phyloP scores from a whole-genome alignment of 495 filamentous ascomycete species.

The Penicillium coprophilum region DNA sequence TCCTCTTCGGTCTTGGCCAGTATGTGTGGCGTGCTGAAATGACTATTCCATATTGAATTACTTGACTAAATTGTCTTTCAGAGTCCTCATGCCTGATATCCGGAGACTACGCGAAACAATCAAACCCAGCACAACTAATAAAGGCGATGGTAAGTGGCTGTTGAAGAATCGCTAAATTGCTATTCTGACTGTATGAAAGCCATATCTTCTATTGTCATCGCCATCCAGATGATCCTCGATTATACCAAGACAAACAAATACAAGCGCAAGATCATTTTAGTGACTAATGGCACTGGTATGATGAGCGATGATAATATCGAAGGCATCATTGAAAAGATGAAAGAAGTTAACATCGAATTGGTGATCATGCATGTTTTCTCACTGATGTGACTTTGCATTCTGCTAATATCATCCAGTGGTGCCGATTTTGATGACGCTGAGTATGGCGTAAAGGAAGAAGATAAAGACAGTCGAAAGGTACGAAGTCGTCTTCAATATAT shows the following conservation, averaged over 20 bases:
- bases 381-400: not conserved
- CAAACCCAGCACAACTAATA: conserved; percentile 63
- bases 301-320: conserved; percentile 66
- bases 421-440: conserved; percentile 93
- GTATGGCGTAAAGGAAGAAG: conserved; percentile 90
- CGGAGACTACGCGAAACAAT: conserved; percentile 61
- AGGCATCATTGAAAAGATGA: conserved; percentile 68
- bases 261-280: conserved; percentile 73
- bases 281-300: conserved; percentile 73
- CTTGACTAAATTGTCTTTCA: conserved; percentile 11
- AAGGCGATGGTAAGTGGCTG: conserved; percentile 64
- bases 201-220: conserved; percentile 82
- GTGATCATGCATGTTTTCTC: conserved; percentile 65
- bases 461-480: conserved; percentile 71
- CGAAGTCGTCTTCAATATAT: not conserved
- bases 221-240: conserved; percentile 78
- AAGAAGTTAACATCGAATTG: conserved; percentile 72
- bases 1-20: conserved; percentile 71
- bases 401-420: conserved; percentile 60
- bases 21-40: conserved; percentile 30
- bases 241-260: conserved; percentile 90
- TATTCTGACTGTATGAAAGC: conserved; percentile 40
- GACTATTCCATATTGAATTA: not conserved
- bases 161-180: not conserved
- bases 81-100: conserved; percentile 70